Conservation (phyloP, 139 green algal species). For the Picochlorum sp. region DNA sequence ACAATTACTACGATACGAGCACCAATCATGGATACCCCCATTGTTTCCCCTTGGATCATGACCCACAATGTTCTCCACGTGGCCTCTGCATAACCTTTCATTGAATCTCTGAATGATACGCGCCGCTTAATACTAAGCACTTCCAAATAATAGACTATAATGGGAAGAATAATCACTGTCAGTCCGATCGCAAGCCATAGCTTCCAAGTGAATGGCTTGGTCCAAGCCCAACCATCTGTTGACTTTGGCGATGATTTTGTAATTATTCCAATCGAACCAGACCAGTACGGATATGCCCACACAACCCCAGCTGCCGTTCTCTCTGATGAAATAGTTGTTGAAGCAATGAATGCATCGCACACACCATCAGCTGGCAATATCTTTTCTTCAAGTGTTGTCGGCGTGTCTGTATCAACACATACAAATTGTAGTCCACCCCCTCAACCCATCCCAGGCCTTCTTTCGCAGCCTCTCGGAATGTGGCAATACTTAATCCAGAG, state of each 20-base stretch:
- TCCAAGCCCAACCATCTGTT: neutral
- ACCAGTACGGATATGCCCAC: conserved; percentile 11
- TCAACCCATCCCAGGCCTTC: neutral
- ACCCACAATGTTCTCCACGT: conserved; percentile 4
- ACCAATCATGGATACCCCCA: neutral
- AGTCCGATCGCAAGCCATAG: conserved; percentile 7
- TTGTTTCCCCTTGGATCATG: neutral
- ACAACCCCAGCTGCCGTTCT: neutral
- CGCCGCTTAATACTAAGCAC: neutral
- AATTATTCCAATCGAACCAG: neutral
- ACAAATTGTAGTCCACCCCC: conserved; percentile 5
- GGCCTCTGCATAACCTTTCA: neutral
- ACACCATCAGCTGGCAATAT: neutral
- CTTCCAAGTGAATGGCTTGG: conserved; percentile 4
- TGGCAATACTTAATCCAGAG: conserved; percentile 2
- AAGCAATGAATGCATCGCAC: conserved; percentile 3
- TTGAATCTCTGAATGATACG: neutral
- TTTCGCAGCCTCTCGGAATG: neutral
- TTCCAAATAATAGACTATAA: conserved; percentile 1
- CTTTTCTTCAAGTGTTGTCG: neutral
- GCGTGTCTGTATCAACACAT: neutral
- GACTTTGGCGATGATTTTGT: neutral
- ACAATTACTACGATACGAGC: neutral
- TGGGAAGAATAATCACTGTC: neutral
- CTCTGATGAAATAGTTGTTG: conserved; percentile 6